Evolutionary conservation across 2,329 filamentous ascomycete genomes (phyloP).

Genomic region (Talaromyces sp.): DNA sequence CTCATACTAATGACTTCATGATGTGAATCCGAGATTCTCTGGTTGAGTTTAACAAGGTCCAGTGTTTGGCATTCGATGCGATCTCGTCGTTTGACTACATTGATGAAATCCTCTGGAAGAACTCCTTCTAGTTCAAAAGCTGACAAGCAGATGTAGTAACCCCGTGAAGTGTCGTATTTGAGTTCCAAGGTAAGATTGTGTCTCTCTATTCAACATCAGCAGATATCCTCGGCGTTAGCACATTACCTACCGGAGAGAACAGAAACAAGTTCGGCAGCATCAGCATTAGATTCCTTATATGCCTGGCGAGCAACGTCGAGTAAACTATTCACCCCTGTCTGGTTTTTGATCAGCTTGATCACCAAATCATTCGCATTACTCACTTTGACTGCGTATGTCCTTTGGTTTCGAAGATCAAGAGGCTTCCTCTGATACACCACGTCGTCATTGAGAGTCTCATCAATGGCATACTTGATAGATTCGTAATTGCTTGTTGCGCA

Average conservation of each 20-base stretch:
- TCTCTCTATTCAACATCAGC: slow-evolving; percentile 45
- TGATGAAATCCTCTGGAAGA: slow-evolving; percentile 72
- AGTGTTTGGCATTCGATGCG: slow-evolving; percentile 84
- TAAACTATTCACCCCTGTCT: slow-evolving; percentile 77
- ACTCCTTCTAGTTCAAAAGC: slow-evolving; percentile 57
- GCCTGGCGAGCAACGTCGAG: slow-evolving; percentile 85
- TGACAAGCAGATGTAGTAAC: slow-evolving; percentile 72
- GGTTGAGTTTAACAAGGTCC: slow-evolving; percentile 74
- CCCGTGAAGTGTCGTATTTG: slow-evolving; percentile 71
- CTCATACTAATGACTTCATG: slow-evolving; percentile 81
- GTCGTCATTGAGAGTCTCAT: slow-evolving; percentile 72
- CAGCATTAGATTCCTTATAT: slow-evolving; percentile 82
- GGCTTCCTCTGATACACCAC: slow-evolving; percentile 73
- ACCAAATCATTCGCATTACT: background rate
- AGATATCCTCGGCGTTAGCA: background rate
- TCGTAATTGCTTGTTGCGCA: slow-evolving; percentile 63
- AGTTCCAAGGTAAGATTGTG: slow-evolving; percentile 62
- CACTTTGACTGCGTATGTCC: slow-evolving; percentile 77
- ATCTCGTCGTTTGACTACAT: slow-evolving; percentile 68
- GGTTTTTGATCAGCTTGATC: background rate
- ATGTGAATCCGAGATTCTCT: slow-evolving; percentile 73
- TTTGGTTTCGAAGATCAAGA: slow-evolving; percentile 82
- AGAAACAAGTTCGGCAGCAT: slow-evolving; percentile 68
- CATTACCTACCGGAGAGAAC: slow-evolving; percentile 58
- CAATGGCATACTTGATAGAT: slow-evolving; percentile 63